Evolutionary conservation across 441 rosid species (phyloP).

Genomic region (Viola pubescens): DNA sequence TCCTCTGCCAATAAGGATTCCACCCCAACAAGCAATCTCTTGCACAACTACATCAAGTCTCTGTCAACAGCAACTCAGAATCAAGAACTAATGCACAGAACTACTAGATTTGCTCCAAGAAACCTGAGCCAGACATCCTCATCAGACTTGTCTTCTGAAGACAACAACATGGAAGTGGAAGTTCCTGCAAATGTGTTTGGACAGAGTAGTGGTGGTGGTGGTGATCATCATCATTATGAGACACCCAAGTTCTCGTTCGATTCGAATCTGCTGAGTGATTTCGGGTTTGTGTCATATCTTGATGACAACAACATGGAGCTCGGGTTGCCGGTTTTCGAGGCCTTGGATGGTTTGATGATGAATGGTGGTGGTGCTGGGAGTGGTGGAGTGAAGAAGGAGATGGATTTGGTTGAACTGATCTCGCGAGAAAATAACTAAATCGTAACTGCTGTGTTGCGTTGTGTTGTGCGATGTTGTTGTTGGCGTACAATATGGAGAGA

Average conservation of each 20-base stretch:
- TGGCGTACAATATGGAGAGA: neutral
- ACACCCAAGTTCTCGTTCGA: constrained; percentile 8
- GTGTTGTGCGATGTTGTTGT: neutral
- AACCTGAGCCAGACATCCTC: neutral
- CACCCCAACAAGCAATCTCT: constrained; percentile 14
- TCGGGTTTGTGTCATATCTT: constrained; percentile 16
- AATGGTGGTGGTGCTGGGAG: neutral
- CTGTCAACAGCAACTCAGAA: constrained; percentile 16
- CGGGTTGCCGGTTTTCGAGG: constrained; percentile 9
- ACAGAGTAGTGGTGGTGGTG: neutral
- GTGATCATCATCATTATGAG: constrained; percentile 1
- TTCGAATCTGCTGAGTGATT: constrained; percentile 5
- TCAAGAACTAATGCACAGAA: neutral
- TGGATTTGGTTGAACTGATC: constrained; percentile 37
- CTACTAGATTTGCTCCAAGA: neutral
- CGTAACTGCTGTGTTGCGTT: neutral
- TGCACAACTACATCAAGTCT: constrained; percentile 55
- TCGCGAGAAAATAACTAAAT: constrained; percentile 4
- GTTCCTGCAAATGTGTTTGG: neutral
- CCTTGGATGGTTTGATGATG: constrained; percentile 17
- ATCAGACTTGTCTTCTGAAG: neutral
- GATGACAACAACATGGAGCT: constrained; percentile 11
- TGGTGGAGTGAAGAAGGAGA: constrained; percentile 20
- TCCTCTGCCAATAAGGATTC: constrained; percentile 18
- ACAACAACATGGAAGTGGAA: neutral